These are phyloP conservation scores for Lizonia empirigonia DNA, from an alignment of 2,329 filamentous ascomycete species.

Conservation along the genomic window DNA sequence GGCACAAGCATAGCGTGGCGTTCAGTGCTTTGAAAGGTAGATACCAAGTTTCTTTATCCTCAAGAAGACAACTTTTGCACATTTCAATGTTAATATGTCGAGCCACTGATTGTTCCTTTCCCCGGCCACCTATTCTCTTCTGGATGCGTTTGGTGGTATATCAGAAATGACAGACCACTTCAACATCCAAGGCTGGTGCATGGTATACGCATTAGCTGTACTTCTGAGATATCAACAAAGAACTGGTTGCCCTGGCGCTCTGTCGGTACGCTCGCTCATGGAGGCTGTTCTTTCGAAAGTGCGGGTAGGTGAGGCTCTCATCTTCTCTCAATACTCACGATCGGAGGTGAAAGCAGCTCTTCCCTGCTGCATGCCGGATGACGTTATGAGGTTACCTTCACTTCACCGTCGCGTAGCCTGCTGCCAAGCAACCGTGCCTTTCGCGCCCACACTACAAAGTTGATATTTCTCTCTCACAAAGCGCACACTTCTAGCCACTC, in stretches of 20 bases:
- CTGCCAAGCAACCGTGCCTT: not conserved
- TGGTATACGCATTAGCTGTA: too few species aligned
- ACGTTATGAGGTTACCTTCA: not conserved
- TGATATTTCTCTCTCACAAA: too few species aligned
- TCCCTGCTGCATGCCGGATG: not conserved
- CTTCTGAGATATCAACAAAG: too few species aligned
- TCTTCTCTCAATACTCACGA: not conserved
- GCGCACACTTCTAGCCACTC: not conserved
- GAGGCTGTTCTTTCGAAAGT: not conserved
- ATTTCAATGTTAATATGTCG: not conserved
- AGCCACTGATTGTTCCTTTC: not conserved
- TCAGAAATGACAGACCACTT: not conserved
- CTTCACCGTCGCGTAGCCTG: not conserved
- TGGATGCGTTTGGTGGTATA: not conserved
- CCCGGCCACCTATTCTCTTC: not conserved
- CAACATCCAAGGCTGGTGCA: not conserved
- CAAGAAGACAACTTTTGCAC: not conserved
- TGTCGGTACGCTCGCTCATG: too few species aligned
- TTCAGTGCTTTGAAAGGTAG: slow-evolving; percentile 2
- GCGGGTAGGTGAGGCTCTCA: too few species aligned
- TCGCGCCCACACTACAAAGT: not conserved
- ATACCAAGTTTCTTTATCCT: not conserved
- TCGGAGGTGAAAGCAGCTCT: not conserved
- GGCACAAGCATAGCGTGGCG: slow-evolving; percentile 12
- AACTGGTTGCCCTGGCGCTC: too few species aligned